Conservation (phyloP, 768 basidiomycete species). For the Leucocoprinus sp. region DNA sequence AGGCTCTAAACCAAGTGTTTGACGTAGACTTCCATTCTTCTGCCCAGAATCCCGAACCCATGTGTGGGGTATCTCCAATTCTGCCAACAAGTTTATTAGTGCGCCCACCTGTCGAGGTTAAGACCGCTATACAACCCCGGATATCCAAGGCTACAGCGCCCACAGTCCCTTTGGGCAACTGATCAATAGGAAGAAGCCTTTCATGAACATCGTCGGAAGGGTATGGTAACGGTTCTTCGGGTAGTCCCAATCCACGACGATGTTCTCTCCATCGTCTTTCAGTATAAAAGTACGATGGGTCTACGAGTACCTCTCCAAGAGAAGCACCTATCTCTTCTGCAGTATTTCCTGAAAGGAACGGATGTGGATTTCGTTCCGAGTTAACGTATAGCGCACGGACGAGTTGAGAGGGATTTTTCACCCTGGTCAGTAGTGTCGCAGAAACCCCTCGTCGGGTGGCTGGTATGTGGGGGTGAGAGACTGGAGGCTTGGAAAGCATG, state of each 20-base stretch:
- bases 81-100: slow-evolving; percentile 82
- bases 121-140: slow-evolving; percentile 60
- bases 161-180: slow-evolving; percentile 69
- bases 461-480: slow-evolving; percentile 52
- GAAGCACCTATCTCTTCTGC: slow-evolving; percentile 54
- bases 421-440: slow-evolving; percentile 55
- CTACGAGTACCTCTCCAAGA: slow-evolving; percentile 51
- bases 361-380: slow-evolving; percentile 54
- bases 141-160: slow-evolving; percentile 77
- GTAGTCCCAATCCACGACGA: slow-evolving; percentile 61
- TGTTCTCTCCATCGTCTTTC: slow-evolving; percentile 71
- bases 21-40: slow-evolving; percentile 51
- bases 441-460: slow-evolving; percentile 53
- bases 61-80: slow-evolving; percentile 74
- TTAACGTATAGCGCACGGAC: slow-evolving; percentile 63
- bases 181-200: slow-evolving; percentile 33
- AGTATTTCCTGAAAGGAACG: slow-evolving; percentile 58
- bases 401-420: slow-evolving; percentile 67
- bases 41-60: slow-evolving; percentile 80
- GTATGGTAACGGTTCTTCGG: slow-evolving; percentile 51
- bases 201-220: slow-evolving; percentile 15
- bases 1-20: slow-evolving; percentile 2
- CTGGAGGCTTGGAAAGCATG: slow-evolving; percentile 74
- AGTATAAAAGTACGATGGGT: slow-evolving; percentile 76
- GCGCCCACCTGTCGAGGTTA: slow-evolving; percentile 75